Percentiles rank a stretch among this genome's conserved stretches.
Evolutionary conservation across 2,329 filamentous ascomycete genomes (phyloP).

Genomic region (Rhynchosporium secalis): DNA sequence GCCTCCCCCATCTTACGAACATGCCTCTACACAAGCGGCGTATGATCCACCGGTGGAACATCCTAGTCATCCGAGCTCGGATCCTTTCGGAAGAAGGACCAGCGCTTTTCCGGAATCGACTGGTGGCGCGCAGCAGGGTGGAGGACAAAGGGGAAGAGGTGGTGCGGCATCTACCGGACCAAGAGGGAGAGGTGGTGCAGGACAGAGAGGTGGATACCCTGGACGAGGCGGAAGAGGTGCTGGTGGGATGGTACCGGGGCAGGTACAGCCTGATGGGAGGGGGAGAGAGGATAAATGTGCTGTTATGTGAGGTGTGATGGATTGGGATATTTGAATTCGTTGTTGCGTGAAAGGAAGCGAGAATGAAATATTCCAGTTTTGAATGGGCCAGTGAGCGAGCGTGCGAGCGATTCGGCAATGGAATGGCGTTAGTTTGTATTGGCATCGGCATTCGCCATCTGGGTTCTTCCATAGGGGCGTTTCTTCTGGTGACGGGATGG

Average conservation of each 20-base stretch:
- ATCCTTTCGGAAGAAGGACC: slow-evolving; percentile 26
- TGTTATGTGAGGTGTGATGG: slow-evolving; percentile 29
- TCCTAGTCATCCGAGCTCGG: slow-evolving; percentile 42
- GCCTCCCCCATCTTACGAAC: slow-evolving; percentile 66
- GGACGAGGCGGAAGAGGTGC: slow-evolving; percentile 34
- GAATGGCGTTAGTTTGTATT: no score
- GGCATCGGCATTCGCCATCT: no score
- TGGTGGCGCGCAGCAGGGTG: neutral
- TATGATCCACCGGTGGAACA: slow-evolving; percentile 53
- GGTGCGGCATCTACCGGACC: slow-evolving; percentile 16
- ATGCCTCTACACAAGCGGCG: slow-evolving; percentile 56
- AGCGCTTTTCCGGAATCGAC: slow-evolving; percentile 29
- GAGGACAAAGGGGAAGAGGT: slow-evolving; percentile 16
- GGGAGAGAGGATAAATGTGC: slow-evolving; percentile 34
- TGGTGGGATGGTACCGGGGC: slow-evolving; percentile 18
- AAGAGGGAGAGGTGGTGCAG: no score
- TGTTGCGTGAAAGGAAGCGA: slow-evolving; percentile 10
- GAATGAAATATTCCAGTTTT: neutral
- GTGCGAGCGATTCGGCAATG: no score
- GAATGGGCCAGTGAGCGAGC: no score
- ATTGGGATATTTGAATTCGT: neutral
- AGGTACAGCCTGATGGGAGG: neutral
- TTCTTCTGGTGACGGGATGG: no score
- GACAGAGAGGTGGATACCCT: slow-evolving; percentile 28
- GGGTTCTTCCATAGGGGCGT: no score